These are phyloP conservation scores for Eutrema japonicum DNA, from an alignment of 345 rosid genomes.

Conservation along the genomic window DNA sequence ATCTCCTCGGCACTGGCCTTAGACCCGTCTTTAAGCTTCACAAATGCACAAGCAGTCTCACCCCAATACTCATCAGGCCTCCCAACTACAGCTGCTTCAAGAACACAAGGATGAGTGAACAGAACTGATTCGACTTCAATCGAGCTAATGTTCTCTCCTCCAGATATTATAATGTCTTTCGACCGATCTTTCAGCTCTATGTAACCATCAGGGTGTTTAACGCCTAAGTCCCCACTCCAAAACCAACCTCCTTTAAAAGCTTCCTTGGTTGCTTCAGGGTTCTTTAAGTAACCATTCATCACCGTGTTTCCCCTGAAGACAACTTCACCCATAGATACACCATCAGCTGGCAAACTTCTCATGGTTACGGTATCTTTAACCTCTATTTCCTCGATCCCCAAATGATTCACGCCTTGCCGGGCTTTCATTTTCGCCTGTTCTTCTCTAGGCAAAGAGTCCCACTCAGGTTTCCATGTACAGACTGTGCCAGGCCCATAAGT, in stretches of 20 bases:
- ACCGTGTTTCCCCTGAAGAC: conserved; percentile 81
- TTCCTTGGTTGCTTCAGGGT: conserved; percentile 60
- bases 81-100: conserved; percentile 79
- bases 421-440: conserved; percentile 65
- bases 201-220: conserved; percentile 71
- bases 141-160: conserved; percentile 80
- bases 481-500: conserved; percentile 77
- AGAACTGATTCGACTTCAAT: conserved; percentile 72
- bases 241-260: conserved; percentile 80
- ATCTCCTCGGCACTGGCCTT: conserved; percentile 52
- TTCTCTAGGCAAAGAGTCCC: conserved; percentile 58
- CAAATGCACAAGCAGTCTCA: conserved; percentile 78
- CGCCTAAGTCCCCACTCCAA: conserved; percentile 74
- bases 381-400: conserved; percentile 66
- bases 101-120: conserved; percentile 65
- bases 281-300: conserved; percentile 76
- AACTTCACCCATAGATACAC: conserved; percentile 70
- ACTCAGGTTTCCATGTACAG: conserved; percentile 76
- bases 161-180: conserved; percentile 77
- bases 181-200: conserved; percentile 74
- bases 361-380: conserved; percentile 62
- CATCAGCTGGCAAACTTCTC: conserved; percentile 68
- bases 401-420: conserved; percentile 67
- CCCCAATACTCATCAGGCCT: conserved; percentile 81
- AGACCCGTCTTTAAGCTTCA: conserved; percentile 62